These are phyloP conservation scores for Suillus ampliporus DNA, from an alignment of 768 basidiomycete species.

Conservation along the genomic window DNA sequence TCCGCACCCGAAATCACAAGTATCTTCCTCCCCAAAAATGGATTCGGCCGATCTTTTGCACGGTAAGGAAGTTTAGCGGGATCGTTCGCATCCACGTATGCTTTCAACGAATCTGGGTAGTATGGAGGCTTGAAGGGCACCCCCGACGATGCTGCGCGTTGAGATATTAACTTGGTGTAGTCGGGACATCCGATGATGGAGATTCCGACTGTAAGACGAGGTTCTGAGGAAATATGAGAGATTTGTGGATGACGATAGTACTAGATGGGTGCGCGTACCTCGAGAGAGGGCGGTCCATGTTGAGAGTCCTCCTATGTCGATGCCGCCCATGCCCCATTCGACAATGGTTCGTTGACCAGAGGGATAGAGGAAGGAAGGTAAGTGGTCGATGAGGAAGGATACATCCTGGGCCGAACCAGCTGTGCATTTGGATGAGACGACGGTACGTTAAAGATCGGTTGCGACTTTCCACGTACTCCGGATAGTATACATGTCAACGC, in stretches of 20 bases:
- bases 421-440: slow-evolving; percentile 16
- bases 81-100: slow-evolving; percentile 51
- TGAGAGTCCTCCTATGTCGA: slow-evolving; percentile 85
- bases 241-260: not conserved
- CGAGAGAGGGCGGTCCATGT: slow-evolving; percentile 72
- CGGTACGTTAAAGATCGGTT: not conserved
- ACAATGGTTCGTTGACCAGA: slow-evolving; percentile 60
- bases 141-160: slow-evolving; percentile 56
- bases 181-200: slow-evolving; percentile 77
- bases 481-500: slow-evolving; percentile 39
- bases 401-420: slow-evolving; percentile 76
- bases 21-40: slow-evolving; percentile 74
- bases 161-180: slow-evolving; percentile 58
- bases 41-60: slow-evolving; percentile 48
- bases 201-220: slow-evolving; percentile 50
- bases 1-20: slow-evolving; percentile 70
- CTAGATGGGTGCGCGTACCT: slow-evolving; percentile 35
- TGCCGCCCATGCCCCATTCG: slow-evolving; percentile 75
- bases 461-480: slow-evolving; percentile 30
- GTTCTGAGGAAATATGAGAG: slow-evolving; percentile 39
- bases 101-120: slow-evolving; percentile 59
- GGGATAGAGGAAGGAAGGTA: slow-evolving; percentile 78
- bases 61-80: slow-evolving; percentile 50
- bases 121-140: slow-evolving; percentile 55
- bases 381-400: slow-evolving; percentile 80